Evolutionary conservation across 306 rosid species (phyloP), one percentile per base, ranked within the genome.

Genomic region (Aeschynomene evenia): DNA sequence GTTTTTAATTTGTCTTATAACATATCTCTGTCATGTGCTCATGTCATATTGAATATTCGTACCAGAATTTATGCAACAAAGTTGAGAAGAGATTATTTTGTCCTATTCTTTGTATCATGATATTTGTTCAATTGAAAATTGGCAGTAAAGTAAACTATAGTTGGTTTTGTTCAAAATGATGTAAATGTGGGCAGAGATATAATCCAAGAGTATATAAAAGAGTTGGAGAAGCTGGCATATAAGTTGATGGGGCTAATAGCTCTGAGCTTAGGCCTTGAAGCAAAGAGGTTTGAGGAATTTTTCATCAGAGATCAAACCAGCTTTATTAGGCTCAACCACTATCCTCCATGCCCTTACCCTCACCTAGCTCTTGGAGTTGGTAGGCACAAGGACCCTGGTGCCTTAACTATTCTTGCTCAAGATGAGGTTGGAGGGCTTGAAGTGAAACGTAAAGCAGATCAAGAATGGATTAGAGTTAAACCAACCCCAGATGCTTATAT

Each of bases 351-450:
- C 26, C 88, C 91, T 43, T 77, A 9, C 8, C 88, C 96, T 24
- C 57, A 87, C 43, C 79, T 87, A 0, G 95, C 85, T 53, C 91
- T 92, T 6, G 96, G 98, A 0, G 80, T 89, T 36, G 96, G 96
- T 20, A 84, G 63, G 5, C 98, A 89, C 79, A 87, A 83, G 75
- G 96, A 92, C 34, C 19, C 60, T 0, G 84, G 88, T 1, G 91
- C 75, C 59, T 51, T 92, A 13, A 89, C 88, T 19, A 42, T 92
- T 60, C 92, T 92, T 15, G 83, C 83, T 0, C 91, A 92, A 50
- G 89, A 86, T 61, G 86, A 70, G 3, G 88, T 87, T 18, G 92
- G 78, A 11, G 96, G 96, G 13, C 74, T 89, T 1, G 77, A 89
- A 82, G 88, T 92, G 9, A 84, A 54, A 48, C 39, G 77, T 0